phyloP scores from a whole-genome alignment of 768 basidiomycete species.

The Epithele typhae region DNA sequence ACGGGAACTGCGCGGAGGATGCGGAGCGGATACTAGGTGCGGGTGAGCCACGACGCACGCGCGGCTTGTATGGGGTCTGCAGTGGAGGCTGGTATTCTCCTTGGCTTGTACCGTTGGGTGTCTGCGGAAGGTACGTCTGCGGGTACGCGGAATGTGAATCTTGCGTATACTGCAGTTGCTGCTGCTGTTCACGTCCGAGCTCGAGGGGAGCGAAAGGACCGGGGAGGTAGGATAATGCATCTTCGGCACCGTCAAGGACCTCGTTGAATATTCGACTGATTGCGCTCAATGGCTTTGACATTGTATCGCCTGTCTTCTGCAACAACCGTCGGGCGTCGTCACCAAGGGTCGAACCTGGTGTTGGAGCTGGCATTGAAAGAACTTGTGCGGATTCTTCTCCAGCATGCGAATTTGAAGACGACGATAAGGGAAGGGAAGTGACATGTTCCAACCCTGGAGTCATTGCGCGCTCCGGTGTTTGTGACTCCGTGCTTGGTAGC shows the following conservation, averaged over 20 bases:
- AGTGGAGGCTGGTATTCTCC: conserved; percentile 18
- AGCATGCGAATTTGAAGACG: conserved; percentile 37
- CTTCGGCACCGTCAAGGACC: conserved; percentile 70
- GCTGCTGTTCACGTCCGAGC: conserved; percentile 48
- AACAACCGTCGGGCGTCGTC: conserved; percentile 81
- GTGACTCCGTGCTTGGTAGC: conserved; percentile 34
- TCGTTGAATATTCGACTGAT: conserved; percentile 86
- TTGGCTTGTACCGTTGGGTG: conserved; percentile 31
- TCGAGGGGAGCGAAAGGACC: conserved; percentile 70
- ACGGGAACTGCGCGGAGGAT: conserved; percentile 29
- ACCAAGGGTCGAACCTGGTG: conserved; percentile 38
- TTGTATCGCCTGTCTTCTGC: conserved; percentile 86
- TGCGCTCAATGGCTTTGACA: conserved; percentile 87
- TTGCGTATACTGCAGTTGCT: conserved; percentile 28
- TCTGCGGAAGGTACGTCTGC: conserved; percentile 31
- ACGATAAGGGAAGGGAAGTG: conserved; percentile 12
- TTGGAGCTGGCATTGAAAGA: conserved; percentile 54
- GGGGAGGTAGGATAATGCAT: conserved; percentile 58
- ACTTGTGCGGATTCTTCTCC: conserved; percentile 91
- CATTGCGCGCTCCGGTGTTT: conserved; percentile 27
- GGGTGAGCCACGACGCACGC: conserved; percentile 45
- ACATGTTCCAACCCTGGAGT: conserved; percentile 22
- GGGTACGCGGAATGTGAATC: conserved; percentile 27
- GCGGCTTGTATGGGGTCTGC: conserved; percentile 72
- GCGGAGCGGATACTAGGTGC: conserved; percentile 21